Evolutionary conservation across 768 basidiomycete genomes (phyloP).

Genomic region (Boletus reticuloceps): DNA sequence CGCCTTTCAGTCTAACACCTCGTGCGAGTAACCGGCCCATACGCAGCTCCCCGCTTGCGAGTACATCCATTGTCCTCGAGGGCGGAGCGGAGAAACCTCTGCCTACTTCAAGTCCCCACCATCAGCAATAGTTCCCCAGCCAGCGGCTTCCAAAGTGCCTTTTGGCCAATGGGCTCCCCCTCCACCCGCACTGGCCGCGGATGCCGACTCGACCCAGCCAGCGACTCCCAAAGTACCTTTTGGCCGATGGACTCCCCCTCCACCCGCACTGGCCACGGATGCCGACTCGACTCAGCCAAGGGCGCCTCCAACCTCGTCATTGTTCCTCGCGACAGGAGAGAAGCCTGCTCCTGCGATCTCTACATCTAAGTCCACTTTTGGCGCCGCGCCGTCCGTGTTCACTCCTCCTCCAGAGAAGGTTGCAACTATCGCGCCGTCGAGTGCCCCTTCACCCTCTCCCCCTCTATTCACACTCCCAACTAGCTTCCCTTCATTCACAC

Average conservation of each 20-base stretch:
- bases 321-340: slow-evolving; percentile 21
- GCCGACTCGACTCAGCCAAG: slow-evolving; percentile 37
- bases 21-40: slow-evolving; percentile 53
- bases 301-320: slow-evolving; percentile 47
- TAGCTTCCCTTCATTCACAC: slow-evolving; percentile 8
- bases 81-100: slow-evolving; percentile 22
- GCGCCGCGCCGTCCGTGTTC: background rate
- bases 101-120: slow-evolving; percentile 18
- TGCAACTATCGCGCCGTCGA: slow-evolving; percentile 3
- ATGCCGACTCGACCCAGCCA: slow-evolving; percentile 33
- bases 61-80: slow-evolving; percentile 47
- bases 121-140: slow-evolving; percentile 26
- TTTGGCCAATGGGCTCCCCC: slow-evolving; percentile 34
- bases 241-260: slow-evolving; percentile 32
- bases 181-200: slow-evolving; percentile 13
- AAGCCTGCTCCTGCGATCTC: slow-evolving; percentile 10
- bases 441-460: slow-evolving; percentile 1
- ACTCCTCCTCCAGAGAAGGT: background rate
- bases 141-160: slow-evolving; percentile 40
- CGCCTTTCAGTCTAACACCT: slow-evolving; percentile 45
- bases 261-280: slow-evolving; percentile 11
- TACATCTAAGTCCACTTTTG: slow-evolving; percentile 2
- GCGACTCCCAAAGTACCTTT: slow-evolving; percentile 41
- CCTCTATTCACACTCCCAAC: slow-evolving; percentile 10
- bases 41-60: slow-evolving; percentile 78